Base-by-base conservation (phyloP, 305 asterid species). In the Fraxinus ornus region DNA sequence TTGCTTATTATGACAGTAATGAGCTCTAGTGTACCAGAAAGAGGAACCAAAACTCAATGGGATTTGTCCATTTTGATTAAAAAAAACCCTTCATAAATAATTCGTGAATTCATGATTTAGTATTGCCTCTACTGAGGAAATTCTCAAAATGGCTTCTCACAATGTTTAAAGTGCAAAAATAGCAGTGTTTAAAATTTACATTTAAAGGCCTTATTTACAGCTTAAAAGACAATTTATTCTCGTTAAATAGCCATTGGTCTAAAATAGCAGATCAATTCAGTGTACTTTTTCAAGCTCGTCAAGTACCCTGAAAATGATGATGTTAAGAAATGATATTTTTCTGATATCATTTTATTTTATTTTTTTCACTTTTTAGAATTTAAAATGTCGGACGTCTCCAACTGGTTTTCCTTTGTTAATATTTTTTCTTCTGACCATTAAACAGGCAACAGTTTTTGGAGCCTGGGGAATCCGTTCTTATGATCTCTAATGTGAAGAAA, bases 401-500 rank as follows among this genome's bases (percentile, higher is more conserved):
- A 62, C 55, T 35, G 76, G 71, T 74, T 37, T 28, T 60, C 47
- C 24, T 33, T 73, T 60, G 8, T 9, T 39, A 41, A 74, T 33
- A 30, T 44, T 30, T n/a, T 80, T 17, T 66, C 55, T 79, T 73
- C 15, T 85, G 76, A 72, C 74, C 52, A 77, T 77, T 78, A 77
- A 75, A 76, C 94, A 97, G 99, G 99, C 88, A 97, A 85, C 99
- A 97, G 75, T 94, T 97, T 87, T 85, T 97, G 92, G 99, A 97
- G 90, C 94, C 97, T 4, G 98, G 99, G 52, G 99, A 97, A 85
- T 93, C 98, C 0, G 97, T 97, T 60, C 95, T 97, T 22, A 93
- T 97, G 99, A 97, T 97, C 89, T 93, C 99, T 36, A 94, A 89
- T 91, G 98, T 97, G 22, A 97, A 93, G 93, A 97, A 97, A 83